phyloP scores from a whole-genome alignment of 108 stramenopile species.

The Nitzschia sp. region DNA sequence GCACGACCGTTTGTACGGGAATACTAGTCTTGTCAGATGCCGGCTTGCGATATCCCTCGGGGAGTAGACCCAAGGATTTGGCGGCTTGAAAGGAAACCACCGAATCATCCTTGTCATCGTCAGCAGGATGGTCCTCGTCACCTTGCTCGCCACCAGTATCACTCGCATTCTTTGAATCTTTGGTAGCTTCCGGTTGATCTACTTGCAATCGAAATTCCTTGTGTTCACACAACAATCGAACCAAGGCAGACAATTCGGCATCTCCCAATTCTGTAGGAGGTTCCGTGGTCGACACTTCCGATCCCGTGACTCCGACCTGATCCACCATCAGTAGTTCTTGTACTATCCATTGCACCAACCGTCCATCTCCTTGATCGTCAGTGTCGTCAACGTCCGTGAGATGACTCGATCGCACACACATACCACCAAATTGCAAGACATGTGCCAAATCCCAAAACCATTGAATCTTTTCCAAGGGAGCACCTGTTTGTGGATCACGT shows the following conservation, averaged over 20 bases:
- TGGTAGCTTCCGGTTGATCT: constrained; percentile 41
- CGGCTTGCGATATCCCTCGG: constrained; percentile 5
- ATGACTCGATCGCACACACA: constrained; percentile 50
- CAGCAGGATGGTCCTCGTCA: constrained; percentile 14
- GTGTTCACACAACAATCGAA: constrained; percentile 63
- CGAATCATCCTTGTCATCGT: constrained; percentile 9
- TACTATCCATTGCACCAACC: constrained; percentile 28
- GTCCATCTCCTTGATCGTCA: too few relatives aligned
- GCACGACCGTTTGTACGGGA: constrained; percentile 37
- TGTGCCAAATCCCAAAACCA: constrained; percentile 68
- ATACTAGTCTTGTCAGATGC: constrained; percentile 12
- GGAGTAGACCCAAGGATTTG: constrained; percentile 52
- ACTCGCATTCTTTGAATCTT: too few relatives aligned
- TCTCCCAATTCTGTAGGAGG: constrained; percentile 31
- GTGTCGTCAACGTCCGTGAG: neutral
- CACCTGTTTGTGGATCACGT: neutral
- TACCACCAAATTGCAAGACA: constrained; percentile 78
- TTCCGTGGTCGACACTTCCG: constrained; percentile 10
- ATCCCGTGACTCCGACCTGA: neutral
- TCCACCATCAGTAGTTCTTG: constrained; percentile 1
- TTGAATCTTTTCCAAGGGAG: constrained; percentile 14
- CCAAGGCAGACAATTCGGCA: constrained; percentile 60
- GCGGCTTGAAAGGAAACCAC: constrained; percentile 46
- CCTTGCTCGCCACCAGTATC: constrained; percentile 13
- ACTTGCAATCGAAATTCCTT: constrained; percentile 58